These are phyloP conservation scores for Rubia yunnanensis DNA, from an alignment of 257 asterid species.

Conservation along the genomic window DNA sequence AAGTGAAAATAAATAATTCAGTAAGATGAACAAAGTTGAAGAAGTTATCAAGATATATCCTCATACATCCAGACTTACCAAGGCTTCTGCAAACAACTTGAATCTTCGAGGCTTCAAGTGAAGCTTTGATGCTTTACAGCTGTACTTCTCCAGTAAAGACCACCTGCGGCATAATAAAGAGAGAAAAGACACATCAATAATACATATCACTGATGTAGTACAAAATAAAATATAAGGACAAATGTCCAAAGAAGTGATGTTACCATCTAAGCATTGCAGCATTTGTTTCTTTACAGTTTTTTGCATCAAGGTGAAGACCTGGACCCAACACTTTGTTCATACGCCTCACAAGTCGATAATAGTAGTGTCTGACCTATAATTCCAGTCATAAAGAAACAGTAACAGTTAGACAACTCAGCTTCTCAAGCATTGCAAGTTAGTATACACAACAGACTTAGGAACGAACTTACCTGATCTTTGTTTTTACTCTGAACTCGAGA, in stretches of 20 bases:
- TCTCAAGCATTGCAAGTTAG: background rate
- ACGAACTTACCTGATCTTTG: constrained; percentile 73
- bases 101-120: constrained; percentile 98
- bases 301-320: constrained; percentile 89
- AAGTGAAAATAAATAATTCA: constrained; percentile 25
- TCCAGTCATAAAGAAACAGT: constrained; percentile 12
- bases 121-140: constrained; percentile 98
- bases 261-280: constrained; percentile 99
- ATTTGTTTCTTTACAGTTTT: constrained; percentile 86
- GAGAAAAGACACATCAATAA: background rate
- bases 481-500: constrained; percentile 93
- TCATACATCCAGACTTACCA: constrained; percentile 49
- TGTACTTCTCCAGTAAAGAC: constrained; percentile 92
- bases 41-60: background rate
- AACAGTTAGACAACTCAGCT: constrained; percentile 12
- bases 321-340: constrained; percentile 99
- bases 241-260: background rate
- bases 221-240: background rate
- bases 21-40: constrained; percentile 2
- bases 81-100: constrained; percentile 80
- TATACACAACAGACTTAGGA: background rate
- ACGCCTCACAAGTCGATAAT: constrained; percentile 94
- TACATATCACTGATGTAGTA: constrained; percentile 8
- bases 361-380: constrained; percentile 82
- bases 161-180: constrained; percentile 51